Evolutionary conservation across 495 filamentous ascomycete species (phyloP), one percentile per base, ranked within the genome.

Genomic region (Oleoguttula mirabilis): DNA sequence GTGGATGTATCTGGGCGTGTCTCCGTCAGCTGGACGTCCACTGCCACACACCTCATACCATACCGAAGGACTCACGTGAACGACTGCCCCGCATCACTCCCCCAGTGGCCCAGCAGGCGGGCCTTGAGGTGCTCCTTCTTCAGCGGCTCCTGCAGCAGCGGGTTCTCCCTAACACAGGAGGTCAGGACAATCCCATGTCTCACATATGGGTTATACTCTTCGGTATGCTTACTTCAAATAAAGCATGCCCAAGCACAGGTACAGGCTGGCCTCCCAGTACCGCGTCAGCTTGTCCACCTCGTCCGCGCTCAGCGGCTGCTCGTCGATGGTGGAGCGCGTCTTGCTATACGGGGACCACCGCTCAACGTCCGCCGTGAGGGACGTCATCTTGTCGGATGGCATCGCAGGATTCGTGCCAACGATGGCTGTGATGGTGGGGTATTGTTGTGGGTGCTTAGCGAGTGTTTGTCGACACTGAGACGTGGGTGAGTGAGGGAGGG

Each of bases 161-260:
- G 72, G 47, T 83, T 84, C 12, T 77, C 66, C 38, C 68, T 70
- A 10, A 84, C 72, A n/a, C n/a, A n/a, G n/a, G n/a, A n/a, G n/a
- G n/a, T n/a, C n/a, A n/a, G n/a, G n/a, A n/a, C n/a, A n/a, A n/a
- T n/a, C n/a, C n/a, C n/a, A n/a, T n/a, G n/a, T n/a, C n/a, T n/a
- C n/a, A n/a, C n/a, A n/a, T n/a, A n/a, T n/a, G n/a, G n/a, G n/a
- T n/a, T n/a, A n/a, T n/a, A n/a, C n/a, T n/a, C n/a, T n/a, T n/a
- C n/a, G n/a, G n/a, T n/a, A n/a, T n/a, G n/a, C n/a, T n/a, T n/a
- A n/a, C n/a, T n/a, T n/a, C n/a, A n/a, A n/a, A 46, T 80, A 82
- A 44, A 84, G 77, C 79, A 83, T 83, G 43, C 80, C 80, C 24
- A 84, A 60, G 48, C 75, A 76, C 5, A 84, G 71, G 50, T 82